Evolutionary conservation across 495 filamentous ascomycete species (phyloP), one percentile per base, ranked within the genome.

Genomic region (Xanthoparmelia taractica): DNA sequence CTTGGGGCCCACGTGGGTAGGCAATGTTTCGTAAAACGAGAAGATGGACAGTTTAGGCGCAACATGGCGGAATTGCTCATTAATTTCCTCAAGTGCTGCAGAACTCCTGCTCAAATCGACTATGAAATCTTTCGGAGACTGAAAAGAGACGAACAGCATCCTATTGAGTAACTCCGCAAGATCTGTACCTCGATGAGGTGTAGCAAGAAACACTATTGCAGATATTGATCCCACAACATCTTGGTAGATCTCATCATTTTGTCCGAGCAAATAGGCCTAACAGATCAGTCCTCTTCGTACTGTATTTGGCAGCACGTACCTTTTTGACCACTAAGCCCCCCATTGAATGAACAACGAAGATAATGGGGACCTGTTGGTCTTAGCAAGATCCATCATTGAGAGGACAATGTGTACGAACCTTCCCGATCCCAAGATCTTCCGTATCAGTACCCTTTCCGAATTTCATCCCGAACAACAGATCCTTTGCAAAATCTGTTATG

Each of bases 21-120:
- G 65, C 18, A 66, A 63, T 8, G 75, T 80, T 57, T 83, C 79
- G 50, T 80, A 81, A 64, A 83, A 82, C 5, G 80, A 81, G 45
- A 72, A 68, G 4, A 82, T 71, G 0, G 66, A 48, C 0, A 82
- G 36, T 13, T 68, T 71, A 12, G 63, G 67, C 12, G 76, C 71
- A 27, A 76, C 47, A 43, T 77, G 70, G 0, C 78, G 70, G 63
- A 83, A 83, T n/a, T 77, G 67, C 31, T 83, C 80, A 54, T 83
- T 82, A 13, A 83, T 68, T 0, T 54, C 50, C n/a, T 54, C 50
- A 10, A 54, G 0, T 2, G 50, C 27, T 8, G 29, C 27, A 8
- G 29, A 54, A 7, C 27, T 54, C 17, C 50, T 31, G 29, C 29
- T 54, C 4, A 54, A 11, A 2, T 54, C 50, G 27, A 20, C 17